Percentiles rank a stretch among this genome's conserved stretches.
phyloP scores from a whole-genome alignment of 169 alveolate genomes.

The Plasmodium gallinaceum region DNA sequence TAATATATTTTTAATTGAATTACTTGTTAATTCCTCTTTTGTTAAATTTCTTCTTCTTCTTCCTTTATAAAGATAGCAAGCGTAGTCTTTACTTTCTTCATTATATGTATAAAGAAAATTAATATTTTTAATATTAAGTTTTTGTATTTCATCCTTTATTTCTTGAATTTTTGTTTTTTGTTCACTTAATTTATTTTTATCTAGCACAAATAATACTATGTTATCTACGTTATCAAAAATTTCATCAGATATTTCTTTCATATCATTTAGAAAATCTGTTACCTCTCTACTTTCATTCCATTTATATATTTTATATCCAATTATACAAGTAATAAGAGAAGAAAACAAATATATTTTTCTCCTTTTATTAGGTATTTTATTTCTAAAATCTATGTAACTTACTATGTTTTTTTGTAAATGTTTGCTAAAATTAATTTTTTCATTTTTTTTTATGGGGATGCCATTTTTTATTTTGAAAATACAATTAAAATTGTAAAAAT shows the following conservation, averaged over 20 bases:
- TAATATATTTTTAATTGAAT: conserved; percentile 31
- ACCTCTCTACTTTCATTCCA: conserved; percentile 58
- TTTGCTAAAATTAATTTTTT: conserved; percentile 13
- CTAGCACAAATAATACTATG: conserved; percentile 60
- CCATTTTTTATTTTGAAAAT: neutral
- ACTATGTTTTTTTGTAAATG: conserved; percentile 17
- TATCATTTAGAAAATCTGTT: conserved; percentile 48
- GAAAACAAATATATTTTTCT: conserved; percentile 17
- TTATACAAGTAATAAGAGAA: conserved; percentile 28
- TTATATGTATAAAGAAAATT: conserved; percentile 55
- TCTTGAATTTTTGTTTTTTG: conserved; percentile 58
- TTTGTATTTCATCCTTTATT: conserved; percentile 56
- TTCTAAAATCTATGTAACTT: conserved; percentile 5
- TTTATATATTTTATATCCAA: conserved; percentile 30
- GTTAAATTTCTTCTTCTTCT: conserved; percentile 70
- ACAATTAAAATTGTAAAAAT: conserved; percentile 21
- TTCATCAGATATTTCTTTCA: conserved; percentile 75
- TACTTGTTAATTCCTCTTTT: conserved; percentile 36
- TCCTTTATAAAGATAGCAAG: conserved; percentile 71
- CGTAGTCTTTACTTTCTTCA: conserved; percentile 65
- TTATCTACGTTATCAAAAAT: conserved; percentile 54
- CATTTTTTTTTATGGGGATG: conserved; percentile 16
- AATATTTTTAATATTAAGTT: conserved; percentile 47
- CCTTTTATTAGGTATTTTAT: conserved; percentile 38
- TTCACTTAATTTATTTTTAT: conserved; percentile 58